These are phyloP conservation scores for Adansonia madagascariensis DNA, from an alignment of 441 rosid genomes.

Conservation along the genomic window DNA sequence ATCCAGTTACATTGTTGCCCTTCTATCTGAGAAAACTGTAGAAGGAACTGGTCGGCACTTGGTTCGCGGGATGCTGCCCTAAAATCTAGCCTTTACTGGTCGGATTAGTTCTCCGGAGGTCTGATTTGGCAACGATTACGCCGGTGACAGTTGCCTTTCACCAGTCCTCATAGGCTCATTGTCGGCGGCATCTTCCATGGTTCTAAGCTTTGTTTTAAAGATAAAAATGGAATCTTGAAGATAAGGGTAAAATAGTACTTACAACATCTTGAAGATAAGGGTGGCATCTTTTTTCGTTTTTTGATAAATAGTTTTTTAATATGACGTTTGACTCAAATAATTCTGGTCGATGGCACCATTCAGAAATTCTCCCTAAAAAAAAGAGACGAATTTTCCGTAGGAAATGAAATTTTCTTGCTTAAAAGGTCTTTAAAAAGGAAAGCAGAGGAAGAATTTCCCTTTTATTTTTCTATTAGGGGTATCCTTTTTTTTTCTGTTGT, in stretches of 20 bases:
- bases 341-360: neutral
- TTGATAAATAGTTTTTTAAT: neutral
- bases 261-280: conserved; percentile 8
- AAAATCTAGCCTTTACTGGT: too few species aligned
- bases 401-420: conserved; percentile 9
- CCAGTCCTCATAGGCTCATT: too few species aligned
- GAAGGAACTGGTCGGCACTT: too few species aligned
- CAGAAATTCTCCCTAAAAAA: conserved; percentile 2
- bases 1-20: neutral
- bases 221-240: too few species aligned
- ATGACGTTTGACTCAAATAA: neutral
- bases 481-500: neutral
- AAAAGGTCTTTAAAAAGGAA: conserved; percentile 11
- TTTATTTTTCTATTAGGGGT: conserved; percentile 9
- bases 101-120: too few species aligned
- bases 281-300: neutral
- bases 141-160: too few species aligned
- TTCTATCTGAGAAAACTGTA: neutral
- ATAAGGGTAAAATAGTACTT: conserved; percentile 10
- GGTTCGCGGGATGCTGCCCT: too few species aligned
- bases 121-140: too few species aligned
- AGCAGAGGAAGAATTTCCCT: conserved; percentile 5
- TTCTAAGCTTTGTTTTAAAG: too few species aligned
- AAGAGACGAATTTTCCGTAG: conserved; percentile 21
- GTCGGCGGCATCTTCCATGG: too few species aligned